Conservation (phyloP, 179 eudicot genomes). For the Patellifolia procumbens region DNA sequence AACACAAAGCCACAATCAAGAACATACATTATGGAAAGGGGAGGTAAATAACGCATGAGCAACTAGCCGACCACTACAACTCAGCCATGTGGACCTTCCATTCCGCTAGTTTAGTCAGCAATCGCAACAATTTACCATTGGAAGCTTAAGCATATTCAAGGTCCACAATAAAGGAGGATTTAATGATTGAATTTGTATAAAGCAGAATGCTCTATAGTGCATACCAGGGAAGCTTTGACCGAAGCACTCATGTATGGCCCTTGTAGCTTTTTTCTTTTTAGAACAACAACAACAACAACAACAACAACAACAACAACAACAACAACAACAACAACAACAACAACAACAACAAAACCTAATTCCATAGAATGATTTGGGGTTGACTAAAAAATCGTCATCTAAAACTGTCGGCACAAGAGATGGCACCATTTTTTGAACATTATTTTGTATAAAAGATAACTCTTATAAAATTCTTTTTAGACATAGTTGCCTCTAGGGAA, state of each 20-base stretch:
- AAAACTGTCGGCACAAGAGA: too few species aligned
- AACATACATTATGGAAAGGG: neutral
- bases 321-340: too few species aligned
- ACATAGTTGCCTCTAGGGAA: too few species aligned
- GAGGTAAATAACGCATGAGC: neutral
- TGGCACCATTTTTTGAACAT: too few species aligned
- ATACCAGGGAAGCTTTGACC: neutral
- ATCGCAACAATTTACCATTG: neutral
- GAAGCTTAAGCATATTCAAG: neutral
- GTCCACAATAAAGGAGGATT: neutral
- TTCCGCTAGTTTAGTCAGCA: neutral
- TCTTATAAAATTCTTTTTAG: too few species aligned
- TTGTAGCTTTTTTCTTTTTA: neutral
- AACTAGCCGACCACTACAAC: neutral
- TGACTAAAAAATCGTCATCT: too few species aligned
- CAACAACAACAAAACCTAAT: too few species aligned
- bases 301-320: too few species aligned
- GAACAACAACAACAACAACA: too few species aligned
- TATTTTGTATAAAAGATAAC: too few species aligned
- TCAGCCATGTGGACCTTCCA: neutral
- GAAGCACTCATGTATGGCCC: neutral
- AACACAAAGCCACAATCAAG: neutral
- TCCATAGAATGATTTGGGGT: too few species aligned
- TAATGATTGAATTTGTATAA: neutral
- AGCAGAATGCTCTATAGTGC: conserved; percentile 2